Evolutionary conservation across 495 filamentous ascomycete species (phyloP).

Genomic region (Xylaria nigripes): DNA sequence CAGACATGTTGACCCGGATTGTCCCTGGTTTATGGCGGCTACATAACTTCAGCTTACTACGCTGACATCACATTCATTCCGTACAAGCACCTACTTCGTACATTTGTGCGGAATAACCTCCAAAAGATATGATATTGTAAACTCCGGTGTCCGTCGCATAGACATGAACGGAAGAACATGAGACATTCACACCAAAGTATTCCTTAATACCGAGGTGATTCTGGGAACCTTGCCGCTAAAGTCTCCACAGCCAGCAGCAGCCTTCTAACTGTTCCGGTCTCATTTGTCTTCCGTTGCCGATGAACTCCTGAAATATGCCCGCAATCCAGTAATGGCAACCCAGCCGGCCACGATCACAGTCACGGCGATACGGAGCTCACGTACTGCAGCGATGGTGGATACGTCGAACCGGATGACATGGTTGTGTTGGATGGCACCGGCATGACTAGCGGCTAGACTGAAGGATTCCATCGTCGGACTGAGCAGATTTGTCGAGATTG

Average conservation of each 20-base stretch:
- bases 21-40: no score
- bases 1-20: no score
- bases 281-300: neutral
- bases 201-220: neutral
- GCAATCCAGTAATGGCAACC: constrained; percentile 39
- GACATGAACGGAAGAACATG: no score
- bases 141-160: no score
- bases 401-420: constrained; percentile 23
- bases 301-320: constrained; percentile 3
- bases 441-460: constrained; percentile 21
- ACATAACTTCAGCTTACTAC: no score
- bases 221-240: no score
- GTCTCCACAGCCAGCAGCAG: no score
- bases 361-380: constrained; percentile 65
- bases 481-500: neutral
- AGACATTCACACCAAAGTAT: neutral
- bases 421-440: constrained; percentile 23
- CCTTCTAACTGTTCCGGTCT: neutral
- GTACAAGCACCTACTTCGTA: no score
- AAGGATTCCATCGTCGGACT: constrained; percentile 23
- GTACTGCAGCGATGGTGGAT: constrained; percentile 37
- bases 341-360: constrained; percentile 59
- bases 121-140: no score
- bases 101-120: no score
- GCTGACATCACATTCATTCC: no score